Evolutionary conservation across 768 basidiomycete genomes (phyloP).

Genomic region (Mycena crocata): DNA sequence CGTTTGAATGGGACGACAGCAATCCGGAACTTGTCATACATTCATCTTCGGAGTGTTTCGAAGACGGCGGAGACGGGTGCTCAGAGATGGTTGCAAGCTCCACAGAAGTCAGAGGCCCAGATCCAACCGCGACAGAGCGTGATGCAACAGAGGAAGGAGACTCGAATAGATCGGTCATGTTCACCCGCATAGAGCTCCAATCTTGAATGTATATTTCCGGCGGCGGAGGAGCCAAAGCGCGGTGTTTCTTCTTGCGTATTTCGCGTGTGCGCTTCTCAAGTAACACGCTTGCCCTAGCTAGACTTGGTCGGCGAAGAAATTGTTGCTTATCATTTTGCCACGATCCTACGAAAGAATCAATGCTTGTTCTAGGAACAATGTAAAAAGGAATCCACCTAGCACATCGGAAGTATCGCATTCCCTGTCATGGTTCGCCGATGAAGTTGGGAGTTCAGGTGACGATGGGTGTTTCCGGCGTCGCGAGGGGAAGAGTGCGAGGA

Average conservation of each 20-base stretch:
- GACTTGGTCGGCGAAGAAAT: constrained; percentile 31
- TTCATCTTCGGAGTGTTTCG: background rate
- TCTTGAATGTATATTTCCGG: constrained; percentile 32
- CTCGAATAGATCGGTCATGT: constrained; percentile 27
- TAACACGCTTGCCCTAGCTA: constrained; percentile 11
- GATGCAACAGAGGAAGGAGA: constrained; percentile 3
- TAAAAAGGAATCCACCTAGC: background rate
- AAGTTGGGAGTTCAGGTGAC: constrained; percentile 19
- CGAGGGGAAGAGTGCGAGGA: constrained; percentile 21
- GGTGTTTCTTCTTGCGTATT: constrained; percentile 8
- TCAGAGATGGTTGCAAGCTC: constrained; percentile 3
- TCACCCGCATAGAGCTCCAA: constrained; percentile 28
- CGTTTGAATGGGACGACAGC: constrained; percentile 4
- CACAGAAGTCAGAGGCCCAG: background rate
- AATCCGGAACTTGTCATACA: background rate
- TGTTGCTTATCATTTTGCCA: constrained; percentile 32
- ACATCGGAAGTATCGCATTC: background rate
- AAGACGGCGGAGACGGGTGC: background rate
- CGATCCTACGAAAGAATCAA: constrained; percentile 13
- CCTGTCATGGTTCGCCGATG: background rate
- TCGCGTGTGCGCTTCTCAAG: constrained; percentile 3
- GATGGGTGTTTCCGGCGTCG: constrained; percentile 12
- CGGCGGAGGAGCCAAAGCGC: constrained; percentile 1
- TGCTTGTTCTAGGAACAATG: background rate
- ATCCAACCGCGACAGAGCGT: background rate